phyloP scores from a whole-genome alignment of 2,329 filamentous ascomycete species.

The Calcarisporium arbuscula region DNA sequence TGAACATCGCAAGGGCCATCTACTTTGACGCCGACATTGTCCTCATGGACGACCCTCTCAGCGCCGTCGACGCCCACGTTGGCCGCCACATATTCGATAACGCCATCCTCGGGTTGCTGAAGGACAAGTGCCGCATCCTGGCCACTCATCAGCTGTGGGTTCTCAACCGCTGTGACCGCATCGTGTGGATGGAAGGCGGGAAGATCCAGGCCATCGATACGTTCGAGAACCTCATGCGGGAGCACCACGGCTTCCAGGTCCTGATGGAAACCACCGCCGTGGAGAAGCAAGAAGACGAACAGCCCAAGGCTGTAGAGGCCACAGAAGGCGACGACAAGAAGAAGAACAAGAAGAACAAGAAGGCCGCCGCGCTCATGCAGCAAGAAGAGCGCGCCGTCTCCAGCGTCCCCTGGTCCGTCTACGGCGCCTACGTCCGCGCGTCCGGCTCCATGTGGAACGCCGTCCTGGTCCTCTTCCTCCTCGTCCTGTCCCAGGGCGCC shows the following conservation, averaged over 20 bases:
- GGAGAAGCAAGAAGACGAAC: constrained; percentile 50
- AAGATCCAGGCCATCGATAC: constrained; percentile 80
- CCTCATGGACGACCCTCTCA: constrained; percentile 63
- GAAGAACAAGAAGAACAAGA: constrained; percentile 51
- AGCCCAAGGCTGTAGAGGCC: constrained; percentile 32
- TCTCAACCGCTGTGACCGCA: constrained; percentile 80
- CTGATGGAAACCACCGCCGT: constrained; percentile 82
- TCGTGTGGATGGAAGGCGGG: constrained; percentile 88
- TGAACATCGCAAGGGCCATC: constrained; percentile 84
- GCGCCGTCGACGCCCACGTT: constrained; percentile 64
- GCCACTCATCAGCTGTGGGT: constrained; percentile 96
- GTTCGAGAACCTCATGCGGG: constrained; percentile 77
- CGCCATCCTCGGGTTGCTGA: constrained; percentile 82
- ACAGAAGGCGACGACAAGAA: constrained; percentile 36
- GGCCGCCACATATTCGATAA: constrained; percentile 82
- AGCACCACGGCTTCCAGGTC: constrained; percentile 70
- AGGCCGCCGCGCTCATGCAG: constrained; percentile 64
- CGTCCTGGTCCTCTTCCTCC: constrained; percentile 53
- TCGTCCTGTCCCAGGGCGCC: constrained; percentile 69
- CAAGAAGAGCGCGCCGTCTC: constrained; percentile 62
- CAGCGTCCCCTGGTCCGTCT: constrained; percentile 75
- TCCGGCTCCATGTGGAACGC: constrained; percentile 67
- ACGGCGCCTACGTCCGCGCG: constrained; percentile 68
- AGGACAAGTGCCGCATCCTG: constrained; percentile 82
- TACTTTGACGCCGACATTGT: constrained; percentile 64